phyloP scores from a whole-genome alignment of 2,329 filamentous ascomycete genomes.

The Fusarium tricinctum region DNA sequence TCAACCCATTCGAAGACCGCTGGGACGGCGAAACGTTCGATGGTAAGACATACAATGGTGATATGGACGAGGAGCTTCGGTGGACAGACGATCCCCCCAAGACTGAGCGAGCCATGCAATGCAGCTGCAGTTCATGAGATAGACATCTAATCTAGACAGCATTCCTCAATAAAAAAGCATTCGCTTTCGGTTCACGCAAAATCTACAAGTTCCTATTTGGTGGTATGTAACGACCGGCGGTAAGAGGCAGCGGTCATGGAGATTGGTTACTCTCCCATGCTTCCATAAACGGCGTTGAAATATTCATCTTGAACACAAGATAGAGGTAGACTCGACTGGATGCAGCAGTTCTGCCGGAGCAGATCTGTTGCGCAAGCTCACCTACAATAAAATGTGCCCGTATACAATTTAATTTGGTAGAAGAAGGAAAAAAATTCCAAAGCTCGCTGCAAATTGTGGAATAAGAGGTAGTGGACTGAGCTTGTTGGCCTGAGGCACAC shows the following conservation, averaged over 20 bases:
- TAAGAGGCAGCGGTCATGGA: conserved; percentile 77
- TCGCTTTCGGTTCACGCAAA: neutral
- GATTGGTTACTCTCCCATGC: conserved; percentile 72
- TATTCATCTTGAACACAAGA: conserved; percentile 76
- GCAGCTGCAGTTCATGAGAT: conserved; percentile 87
- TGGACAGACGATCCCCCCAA: conserved; percentile 90
- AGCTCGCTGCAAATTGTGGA: conserved; percentile 40
- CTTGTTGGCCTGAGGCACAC: conserved; percentile 57
- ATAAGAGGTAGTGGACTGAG: conserved; percentile 26
- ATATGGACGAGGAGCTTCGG: conserved; percentile 81
- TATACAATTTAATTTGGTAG: conserved; percentile 71
- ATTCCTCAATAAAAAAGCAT: neutral
- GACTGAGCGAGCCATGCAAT: conserved; percentile 85
- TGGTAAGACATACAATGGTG: conserved; percentile 65
- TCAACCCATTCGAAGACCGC: conserved; percentile 85
- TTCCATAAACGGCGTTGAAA: conserved; percentile 78
- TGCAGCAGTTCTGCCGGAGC: conserved; percentile 57
- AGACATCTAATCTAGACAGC: conserved; percentile 38
- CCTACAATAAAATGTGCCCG: conserved; percentile 80
- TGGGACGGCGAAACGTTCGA: conserved; percentile 72
- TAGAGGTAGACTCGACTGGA: conserved; percentile 78
- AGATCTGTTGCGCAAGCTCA: conserved; percentile 68
- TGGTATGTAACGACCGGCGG: conserved; percentile 78
- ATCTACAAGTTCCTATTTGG: conserved; percentile 30
- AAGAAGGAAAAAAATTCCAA: conserved; percentile 51